Base-by-base conservation (phyloP, 805 yeast genomes). In the Monosporozyma unispora region DNA sequence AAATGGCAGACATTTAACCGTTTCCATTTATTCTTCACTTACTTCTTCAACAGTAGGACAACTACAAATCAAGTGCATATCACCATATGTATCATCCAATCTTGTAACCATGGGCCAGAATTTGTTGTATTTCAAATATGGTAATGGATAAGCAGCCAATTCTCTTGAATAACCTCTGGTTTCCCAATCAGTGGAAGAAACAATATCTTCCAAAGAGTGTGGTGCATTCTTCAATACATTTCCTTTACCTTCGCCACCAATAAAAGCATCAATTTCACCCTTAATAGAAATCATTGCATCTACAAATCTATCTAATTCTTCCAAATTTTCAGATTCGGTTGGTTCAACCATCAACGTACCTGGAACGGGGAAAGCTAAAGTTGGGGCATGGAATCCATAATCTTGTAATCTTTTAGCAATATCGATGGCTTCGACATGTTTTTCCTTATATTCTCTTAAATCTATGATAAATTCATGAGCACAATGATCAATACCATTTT, bases 331-430 rank as follows among this genome's bases (percentile, higher is more conserved):
- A 18, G 93, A 83, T 71, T 93, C 99, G 3, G 99, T 93, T 52
- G 99, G 99, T 72, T 93, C 99, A 54, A 93, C 81, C 99, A 93
- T 93, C 59, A 93, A 76, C 2, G 99, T 93, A 54, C 95, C 96
- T 4, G 97, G 91, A 47, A 93, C 95, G 9, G 99, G 99, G 87
- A 93, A 93, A 2, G 98, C 93, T 87, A 93, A 82, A 23, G 99
- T 93, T 54, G 99, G 99, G 0, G 96, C 96, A 69, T 93, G 99
- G 80, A 93, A 93, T 0, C 98, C 96, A 66, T 91, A 93, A 70
- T 93, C 99, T 71, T 93, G 98, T 52, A 93, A 76, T 69, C 99
- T 81, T 74, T 93, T 93, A 50, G 99, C 98, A 52, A 93, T 82
- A 66, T 93, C 99, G 58, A 91, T 87, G 19, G 97, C 97, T 70